phyloP scores from a whole-genome alignment of 331 rosid species.

The Arachis monticola region DNA sequence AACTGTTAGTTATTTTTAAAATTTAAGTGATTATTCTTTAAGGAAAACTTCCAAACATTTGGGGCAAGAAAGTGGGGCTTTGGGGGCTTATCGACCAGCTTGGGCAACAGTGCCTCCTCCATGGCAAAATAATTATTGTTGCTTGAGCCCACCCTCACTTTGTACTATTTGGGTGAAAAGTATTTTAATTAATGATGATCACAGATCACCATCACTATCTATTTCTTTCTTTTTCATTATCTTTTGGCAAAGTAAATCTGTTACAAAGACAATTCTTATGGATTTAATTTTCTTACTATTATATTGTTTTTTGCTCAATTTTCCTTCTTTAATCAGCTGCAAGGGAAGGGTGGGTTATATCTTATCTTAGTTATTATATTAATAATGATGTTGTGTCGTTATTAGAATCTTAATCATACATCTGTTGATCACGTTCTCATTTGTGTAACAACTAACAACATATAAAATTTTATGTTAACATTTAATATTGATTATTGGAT shows the following conservation, averaged over 20 bases:
- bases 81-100: too few relatives aligned
- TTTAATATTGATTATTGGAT: neutral
- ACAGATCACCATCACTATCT: too few relatives aligned
- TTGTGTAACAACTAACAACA: neutral
- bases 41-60: neutral
- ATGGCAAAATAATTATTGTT: too few relatives aligned
- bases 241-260: neutral
- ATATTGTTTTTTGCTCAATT: too few relatives aligned
- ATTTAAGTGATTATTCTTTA: too few relatives aligned
- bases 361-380: too few relatives aligned
- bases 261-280: neutral
- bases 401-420: neutral
- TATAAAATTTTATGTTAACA: neutral
- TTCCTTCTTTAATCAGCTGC: neutral
- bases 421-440: neutral
- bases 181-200: too few relatives aligned
- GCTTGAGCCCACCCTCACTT: too few relatives aligned
- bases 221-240: neutral
- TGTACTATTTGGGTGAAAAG: too few relatives aligned
- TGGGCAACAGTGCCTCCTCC: too few relatives aligned
- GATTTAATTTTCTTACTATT: neutral
- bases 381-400: neutral
- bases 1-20: too few relatives aligned
- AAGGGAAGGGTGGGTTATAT: neutral
- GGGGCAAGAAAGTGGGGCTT: too few relatives aligned